These are phyloP conservation scores for Spatholobus suberectus DNA, from an alignment of 306 rosid species.

Conservation along the genomic window DNA sequence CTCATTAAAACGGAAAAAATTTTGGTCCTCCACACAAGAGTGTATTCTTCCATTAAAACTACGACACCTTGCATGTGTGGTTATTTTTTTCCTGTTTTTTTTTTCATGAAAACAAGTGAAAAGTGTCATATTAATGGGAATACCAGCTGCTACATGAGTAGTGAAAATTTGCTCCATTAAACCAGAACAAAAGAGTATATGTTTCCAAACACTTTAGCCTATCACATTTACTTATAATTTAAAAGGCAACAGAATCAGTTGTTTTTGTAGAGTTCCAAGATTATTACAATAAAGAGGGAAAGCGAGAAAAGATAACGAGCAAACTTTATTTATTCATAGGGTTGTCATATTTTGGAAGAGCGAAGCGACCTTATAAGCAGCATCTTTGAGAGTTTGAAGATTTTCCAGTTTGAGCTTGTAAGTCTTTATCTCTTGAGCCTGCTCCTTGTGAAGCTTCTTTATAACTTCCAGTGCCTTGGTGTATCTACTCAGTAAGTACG, in stretches of 20 bases:
- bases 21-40: neutral
- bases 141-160: neutral
- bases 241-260: neutral
- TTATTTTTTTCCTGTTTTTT: too few species aligned
- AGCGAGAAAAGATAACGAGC: neutral
- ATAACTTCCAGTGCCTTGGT: slow-evolving; percentile 96
- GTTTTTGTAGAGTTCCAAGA: neutral
- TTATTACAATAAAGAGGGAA: neutral
- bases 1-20: neutral
- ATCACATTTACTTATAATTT: neutral
- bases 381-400: slow-evolving; percentile 89
- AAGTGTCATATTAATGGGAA: neutral
- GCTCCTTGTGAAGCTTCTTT: slow-evolving; percentile 92
- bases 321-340: neutral
- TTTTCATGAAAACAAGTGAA: neutral
- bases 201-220: neutral
- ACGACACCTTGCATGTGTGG: too few species aligned
- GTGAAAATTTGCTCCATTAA: neutral
- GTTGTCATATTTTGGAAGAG: neutral
- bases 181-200: neutral
- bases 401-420: slow-evolving; percentile 86
- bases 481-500: slow-evolving; percentile 61
- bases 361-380: slow-evolving; percentile 78
- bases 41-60: neutral
- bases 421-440: slow-evolving; percentile 88